phyloP scores from a whole-genome alignment of 345 rosid species.

The Arabidopsis arenosa region DNA sequence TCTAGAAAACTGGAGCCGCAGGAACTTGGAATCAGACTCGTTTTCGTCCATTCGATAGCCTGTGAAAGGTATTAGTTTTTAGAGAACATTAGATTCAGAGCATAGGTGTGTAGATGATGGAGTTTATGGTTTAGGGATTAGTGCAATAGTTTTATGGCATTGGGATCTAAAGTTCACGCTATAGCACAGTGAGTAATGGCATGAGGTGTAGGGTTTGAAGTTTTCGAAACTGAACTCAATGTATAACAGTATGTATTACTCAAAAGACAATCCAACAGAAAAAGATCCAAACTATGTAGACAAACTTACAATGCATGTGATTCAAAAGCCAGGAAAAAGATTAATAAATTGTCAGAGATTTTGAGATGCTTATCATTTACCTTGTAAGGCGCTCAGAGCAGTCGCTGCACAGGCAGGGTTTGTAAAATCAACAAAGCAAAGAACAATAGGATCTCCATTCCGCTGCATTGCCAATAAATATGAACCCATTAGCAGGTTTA shows the following conservation, averaged over 20 bases:
- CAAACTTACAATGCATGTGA: neutral
- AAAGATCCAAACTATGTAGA: neutral
- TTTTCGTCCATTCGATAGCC: constrained; percentile 87
- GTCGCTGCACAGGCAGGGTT: constrained; percentile 92
- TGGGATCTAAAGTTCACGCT: neutral
- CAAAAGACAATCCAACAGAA: neutral
- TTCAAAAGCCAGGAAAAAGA: constrained; percentile 8
- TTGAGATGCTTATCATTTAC: constrained; percentile 46
- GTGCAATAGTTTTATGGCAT: neutral
- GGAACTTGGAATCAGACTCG: constrained; percentile 72
- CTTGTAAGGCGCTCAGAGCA: constrained; percentile 90
- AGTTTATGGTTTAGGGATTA: neutral
- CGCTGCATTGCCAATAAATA: constrained; percentile 57
- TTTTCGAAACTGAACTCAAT: neutral
- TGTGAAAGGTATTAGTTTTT: constrained; percentile 38
- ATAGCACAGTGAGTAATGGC: neutral
- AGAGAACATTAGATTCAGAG: neutral
- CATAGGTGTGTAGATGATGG: neutral
- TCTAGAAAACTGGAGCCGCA: constrained; percentile 85
- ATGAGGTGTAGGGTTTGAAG: neutral
- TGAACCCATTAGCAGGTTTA: neutral
- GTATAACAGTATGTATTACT: neutral
- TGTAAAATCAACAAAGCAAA: constrained; percentile 86
- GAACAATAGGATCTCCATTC: constrained; percentile 79
- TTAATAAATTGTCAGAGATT: neutral